Evolutionary conservation across 768 basidiomycete species (phyloP), one percentile per base, ranked within the genome.

Genomic region (Dioszegia crocea): DNA sequence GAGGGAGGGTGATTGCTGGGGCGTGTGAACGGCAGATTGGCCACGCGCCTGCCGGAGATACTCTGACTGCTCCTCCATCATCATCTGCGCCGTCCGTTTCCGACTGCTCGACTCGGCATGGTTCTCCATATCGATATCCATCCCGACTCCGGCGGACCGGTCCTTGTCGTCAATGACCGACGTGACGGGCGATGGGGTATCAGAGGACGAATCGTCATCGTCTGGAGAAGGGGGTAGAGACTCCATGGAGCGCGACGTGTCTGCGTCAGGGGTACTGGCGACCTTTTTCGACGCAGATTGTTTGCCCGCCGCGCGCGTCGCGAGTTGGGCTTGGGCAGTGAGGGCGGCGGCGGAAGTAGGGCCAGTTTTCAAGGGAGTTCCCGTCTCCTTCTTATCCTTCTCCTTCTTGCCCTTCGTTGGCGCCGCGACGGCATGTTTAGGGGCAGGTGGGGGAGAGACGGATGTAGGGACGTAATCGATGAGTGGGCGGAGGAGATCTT

Each of bases 401-500:
- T 76, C 72, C 55, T 77, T 77, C 59, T 75, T 77, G 14, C 70
- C 64, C 50, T 75, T 74, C 1, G 68, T 63, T 45, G 88, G 81
- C 26, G 84, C 83, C 23, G 90, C 85, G 17, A 91, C 91, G 31
- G 92, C 80, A 77, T 99, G 96, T 78, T 98, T 98, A 17, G 96
- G 96, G 19, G 96, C 96, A 36, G 90, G 84, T 40, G 77, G 77
- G 21, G 96, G 96, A 0, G 91, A 94, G 24, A 75, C 89, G 4
- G 87, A 85, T 3, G 87, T 86, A 2, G 93, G 89, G 58, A 87
- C 84, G 71, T 93, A 97, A 75, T 98, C 92, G 61, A 98, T 89
- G 62, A 99, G 91, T 27, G 96, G 91, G 33, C 89, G 86, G 19
- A 99, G 82, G 17, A 88, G 81, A 21, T 80, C 73, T 68, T 96